These are phyloP conservation scores for Puccinia triticina DNA, from an alignment of 1,284 basidiomycete species.

Conservation along the genomic window DNA sequence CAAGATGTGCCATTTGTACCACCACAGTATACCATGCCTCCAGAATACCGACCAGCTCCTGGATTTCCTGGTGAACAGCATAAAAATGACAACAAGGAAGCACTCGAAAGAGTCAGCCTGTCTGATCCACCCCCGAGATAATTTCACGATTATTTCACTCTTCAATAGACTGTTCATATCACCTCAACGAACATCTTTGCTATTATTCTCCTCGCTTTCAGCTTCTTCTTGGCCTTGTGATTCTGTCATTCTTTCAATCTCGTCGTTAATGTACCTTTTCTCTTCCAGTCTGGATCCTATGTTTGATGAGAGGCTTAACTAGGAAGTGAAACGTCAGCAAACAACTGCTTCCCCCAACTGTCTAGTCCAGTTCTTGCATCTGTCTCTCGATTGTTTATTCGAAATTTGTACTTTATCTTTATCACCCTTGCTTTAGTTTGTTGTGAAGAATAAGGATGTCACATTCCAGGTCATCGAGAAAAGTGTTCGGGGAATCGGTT, in stretches of 20 bases:
- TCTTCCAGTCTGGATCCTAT: background rate
- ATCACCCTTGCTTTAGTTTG: background rate
- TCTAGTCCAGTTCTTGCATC: background rate
- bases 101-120: constrained; percentile 50
- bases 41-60: constrained; percentile 28
- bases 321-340: background rate
- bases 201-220: background rate
- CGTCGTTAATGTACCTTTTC: constrained; percentile 18
- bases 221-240: constrained; percentile 6
- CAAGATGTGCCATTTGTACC: constrained; percentile 50
- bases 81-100: constrained; percentile 19
- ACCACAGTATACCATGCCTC: constrained; percentile 40
- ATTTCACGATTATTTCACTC: background rate
- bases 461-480: background rate
- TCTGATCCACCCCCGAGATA: constrained; percentile 38
- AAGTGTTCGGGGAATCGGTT: background rate
- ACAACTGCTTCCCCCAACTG: background rate
- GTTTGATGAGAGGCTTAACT: background rate
- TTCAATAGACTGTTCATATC: constrained; percentile 8
- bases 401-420: constrained; percentile 6
- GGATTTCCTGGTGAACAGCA: background rate
- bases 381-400: background rate
- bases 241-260: background rate
- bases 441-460: background rate
- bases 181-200: constrained; percentile 1